These are phyloP conservation scores for Mycena sanguinolenta DNA, from an alignment of 768 basidiomycete genomes.

Conservation along the genomic window DNA sequence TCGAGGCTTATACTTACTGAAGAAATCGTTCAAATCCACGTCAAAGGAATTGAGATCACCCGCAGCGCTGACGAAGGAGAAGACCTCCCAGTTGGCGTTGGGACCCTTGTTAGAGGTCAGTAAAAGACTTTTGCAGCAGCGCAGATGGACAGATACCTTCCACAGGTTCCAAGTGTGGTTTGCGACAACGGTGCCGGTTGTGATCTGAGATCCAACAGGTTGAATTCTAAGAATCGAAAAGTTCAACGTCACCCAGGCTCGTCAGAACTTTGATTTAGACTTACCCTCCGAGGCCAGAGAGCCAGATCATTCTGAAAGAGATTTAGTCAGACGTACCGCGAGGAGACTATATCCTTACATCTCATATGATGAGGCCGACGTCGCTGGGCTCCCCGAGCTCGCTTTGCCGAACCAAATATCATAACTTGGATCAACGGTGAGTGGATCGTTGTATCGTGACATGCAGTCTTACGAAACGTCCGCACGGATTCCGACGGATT, in stretches of 20 bases:
- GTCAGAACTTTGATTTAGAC: too few species aligned
- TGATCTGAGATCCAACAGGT: conserved; percentile 65
- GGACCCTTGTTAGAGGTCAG: conserved; percentile 62
- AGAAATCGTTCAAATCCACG: conserved; percentile 67
- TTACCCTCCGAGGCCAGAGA: conserved; percentile 68
- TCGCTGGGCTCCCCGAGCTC: conserved; percentile 59
- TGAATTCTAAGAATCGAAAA: conserved; percentile 55
- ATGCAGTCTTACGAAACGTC: conserved; percentile 60
- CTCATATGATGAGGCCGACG: conserved; percentile 63
- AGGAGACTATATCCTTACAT: conserved; percentile 52
- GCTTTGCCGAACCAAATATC: conserved; percentile 67
- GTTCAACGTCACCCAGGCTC: not conserved
- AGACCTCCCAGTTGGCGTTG: conserved; percentile 67
- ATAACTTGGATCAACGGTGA: conserved; percentile 49
- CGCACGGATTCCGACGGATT: conserved; percentile 62
- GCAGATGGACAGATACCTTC: conserved; percentile 65
- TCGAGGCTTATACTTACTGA: conserved; percentile 54
- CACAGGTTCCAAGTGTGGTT: conserved; percentile 71
- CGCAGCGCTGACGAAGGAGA: conserved; percentile 64
- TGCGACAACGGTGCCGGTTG: conserved; percentile 55
- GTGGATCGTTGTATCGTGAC: not conserved
- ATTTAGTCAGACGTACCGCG: not conserved
- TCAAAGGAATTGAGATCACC: conserved; percentile 66
- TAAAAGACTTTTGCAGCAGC: conserved; percentile 56
- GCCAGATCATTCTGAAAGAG: conserved; percentile 68